These are phyloP conservation scores for Candolleomyces aberdarensis DNA, from an alignment of 768 basidiomycete genomes.

Conservation along the genomic window DNA sequence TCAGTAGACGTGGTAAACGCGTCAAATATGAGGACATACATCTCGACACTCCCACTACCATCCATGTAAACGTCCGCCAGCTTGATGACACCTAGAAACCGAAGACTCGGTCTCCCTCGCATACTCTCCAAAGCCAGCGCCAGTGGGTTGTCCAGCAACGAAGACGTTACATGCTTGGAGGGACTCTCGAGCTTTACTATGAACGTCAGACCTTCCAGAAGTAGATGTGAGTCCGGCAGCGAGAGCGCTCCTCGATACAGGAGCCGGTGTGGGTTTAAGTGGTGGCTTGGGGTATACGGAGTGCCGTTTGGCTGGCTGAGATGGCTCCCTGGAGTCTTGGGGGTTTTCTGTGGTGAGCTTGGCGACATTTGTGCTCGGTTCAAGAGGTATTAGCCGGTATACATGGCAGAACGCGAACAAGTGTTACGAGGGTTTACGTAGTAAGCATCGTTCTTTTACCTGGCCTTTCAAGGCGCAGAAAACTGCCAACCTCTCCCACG, in stretches of 20 bases:
- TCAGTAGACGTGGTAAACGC: background rate
- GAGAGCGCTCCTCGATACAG: constrained; percentile 76
- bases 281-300: constrained; percentile 7
- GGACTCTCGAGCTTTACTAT: constrained; percentile 45
- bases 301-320: background rate
- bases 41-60: constrained; percentile 45
- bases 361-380: background rate
- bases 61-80: constrained; percentile 61
- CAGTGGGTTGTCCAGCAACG: constrained; percentile 61
- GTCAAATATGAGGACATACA: constrained; percentile 20
- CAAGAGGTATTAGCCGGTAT: too few species aligned
- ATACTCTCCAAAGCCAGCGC: constrained; percentile 76
- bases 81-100: constrained; percentile 51
- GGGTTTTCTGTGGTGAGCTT: background rate
- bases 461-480: too few species aligned
- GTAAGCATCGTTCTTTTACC: too few species aligned
- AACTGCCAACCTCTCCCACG: too few species aligned
- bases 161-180: constrained; percentile 29
- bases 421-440: too few species aligned
- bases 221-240: constrained; percentile 66
- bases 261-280: constrained; percentile 42
- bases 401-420: too few species aligned
- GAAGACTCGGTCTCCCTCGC: constrained; percentile 66
- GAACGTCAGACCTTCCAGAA: constrained; percentile 74
- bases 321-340: background rate